Conservation (phyloP, 2,329 filamentous ascomycete genomes). For the Penicillium sp. region DNA sequence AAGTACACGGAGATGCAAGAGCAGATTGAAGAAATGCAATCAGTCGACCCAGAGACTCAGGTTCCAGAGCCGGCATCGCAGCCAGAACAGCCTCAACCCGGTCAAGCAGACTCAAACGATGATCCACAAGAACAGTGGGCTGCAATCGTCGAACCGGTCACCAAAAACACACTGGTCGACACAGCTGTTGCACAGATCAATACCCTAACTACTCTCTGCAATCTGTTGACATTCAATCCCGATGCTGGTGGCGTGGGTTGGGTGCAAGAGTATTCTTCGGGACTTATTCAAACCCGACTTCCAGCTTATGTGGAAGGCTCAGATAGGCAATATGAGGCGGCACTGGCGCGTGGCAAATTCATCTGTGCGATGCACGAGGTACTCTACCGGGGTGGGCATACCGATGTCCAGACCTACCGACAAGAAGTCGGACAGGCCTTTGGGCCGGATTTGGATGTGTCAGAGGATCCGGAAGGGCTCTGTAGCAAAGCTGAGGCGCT, state of each 20-base stretch:
- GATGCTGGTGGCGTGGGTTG: constrained; percentile 50
- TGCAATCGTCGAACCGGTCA: constrained; percentile 65
- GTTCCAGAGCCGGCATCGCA: constrained; percentile 9
- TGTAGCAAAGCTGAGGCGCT: constrained; percentile 59
- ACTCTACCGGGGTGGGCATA: constrained; percentile 53
- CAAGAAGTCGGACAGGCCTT: constrained; percentile 45
- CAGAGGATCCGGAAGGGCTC: constrained; percentile 49
- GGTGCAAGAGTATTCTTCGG: constrained; percentile 57
- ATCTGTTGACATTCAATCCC: constrained; percentile 46
- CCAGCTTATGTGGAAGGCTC: constrained; percentile 51
- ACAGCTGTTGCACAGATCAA: constrained; percentile 65
- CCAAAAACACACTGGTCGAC: constrained; percentile 64
- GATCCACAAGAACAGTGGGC: constrained; percentile 61
- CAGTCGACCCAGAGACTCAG: constrained; percentile 16
- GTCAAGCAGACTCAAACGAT: constrained; percentile 10
- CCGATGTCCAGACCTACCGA: constrained; percentile 55
- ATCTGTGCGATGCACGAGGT: constrained; percentile 57
- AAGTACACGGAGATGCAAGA: constrained; percentile 49
- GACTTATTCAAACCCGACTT: constrained; percentile 55
- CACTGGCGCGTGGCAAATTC: constrained; percentile 58
- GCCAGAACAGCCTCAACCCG: constrained; percentile 1
- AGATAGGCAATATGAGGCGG: constrained; percentile 51
- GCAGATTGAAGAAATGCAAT: constrained; percentile 40
- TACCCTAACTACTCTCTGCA: constrained; percentile 53
- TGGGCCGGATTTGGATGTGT: constrained; percentile 39